Base-by-base conservation (phyloP, 2,329 filamentous ascomycete genomes). In the Harringtonia lauricola region DNA sequence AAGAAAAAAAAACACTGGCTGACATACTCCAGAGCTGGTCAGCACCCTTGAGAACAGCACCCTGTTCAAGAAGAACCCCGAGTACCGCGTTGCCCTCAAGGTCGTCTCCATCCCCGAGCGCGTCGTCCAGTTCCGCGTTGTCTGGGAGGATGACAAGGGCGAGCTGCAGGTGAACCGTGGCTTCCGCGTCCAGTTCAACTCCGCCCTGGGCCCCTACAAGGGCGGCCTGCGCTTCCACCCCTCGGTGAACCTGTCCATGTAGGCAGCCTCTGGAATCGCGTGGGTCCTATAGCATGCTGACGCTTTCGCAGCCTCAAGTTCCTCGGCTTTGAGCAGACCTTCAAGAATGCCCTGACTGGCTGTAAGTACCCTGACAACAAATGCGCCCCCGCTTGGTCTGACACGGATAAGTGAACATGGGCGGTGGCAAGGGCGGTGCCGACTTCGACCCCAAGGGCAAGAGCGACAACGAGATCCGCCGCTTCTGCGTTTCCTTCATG, bases 391-490 rank as follows among this genome's bases (percentile, higher is more conserved):
- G 8, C 17, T 5, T 15, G 19, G 19, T 19, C 2, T 17, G 15
- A 8, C 24, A 5, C 8, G 15, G 12, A 36, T 37, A 21, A 15
- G 80, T 94, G 59, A 86, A 79, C 71, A 95, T 98, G 81, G 92
- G 92, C 53, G 92, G 92, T 70, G 92, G 85, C 60, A 96, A 96
- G 74, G 92, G 92, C 69, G 92, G 92, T 59, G 83, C 90, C 64
- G 92, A 96, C 74, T 96, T 98, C 65, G 88, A 96, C 69, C 92
- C 92, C 65, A 98, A 96, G 79, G 89, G 88, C 72, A 96, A 95
- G 79, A 85, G 83, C 44, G 89, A 98, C 69, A 85, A 80, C 64
- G 92, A 96, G 77, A 96, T 96, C 70, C 86, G 92, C 60, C 86
- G 86, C 62, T 96, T 98, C 78, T 96, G 90, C 72, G 80, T 84